A percentile compares a stretch with the other conserved stretches of the same genome.
Conservation (phyloP, 805 yeast genomes). For the Starmerella bacillaris region DNA sequence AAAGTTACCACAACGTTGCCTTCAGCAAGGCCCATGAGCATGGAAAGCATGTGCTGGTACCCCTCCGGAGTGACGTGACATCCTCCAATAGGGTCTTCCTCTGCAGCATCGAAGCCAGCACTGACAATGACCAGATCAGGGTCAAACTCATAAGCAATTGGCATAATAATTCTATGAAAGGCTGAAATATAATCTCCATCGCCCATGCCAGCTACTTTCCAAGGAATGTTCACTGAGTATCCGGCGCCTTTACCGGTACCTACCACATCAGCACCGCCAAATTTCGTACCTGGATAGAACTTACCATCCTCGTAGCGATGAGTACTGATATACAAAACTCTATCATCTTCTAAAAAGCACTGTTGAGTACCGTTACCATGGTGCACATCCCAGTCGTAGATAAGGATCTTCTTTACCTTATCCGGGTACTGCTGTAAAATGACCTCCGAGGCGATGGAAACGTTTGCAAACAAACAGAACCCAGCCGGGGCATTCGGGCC, state of each 20-base stretch:
- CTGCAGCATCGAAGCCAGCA: slow-evolving; percentile 97
- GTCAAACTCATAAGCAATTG: slow-evolving; percentile 69
- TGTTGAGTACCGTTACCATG: slow-evolving; percentile 98
- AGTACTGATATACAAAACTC: slow-evolving; percentile 76
- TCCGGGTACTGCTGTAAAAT: slow-evolving; percentile 74
- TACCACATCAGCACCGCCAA: slow-evolving; percentile 62
- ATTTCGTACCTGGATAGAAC: slow-evolving; percentile 81
- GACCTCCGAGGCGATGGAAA: slow-evolving; percentile 87
- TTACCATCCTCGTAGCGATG: slow-evolving; percentile 86
- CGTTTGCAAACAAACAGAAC: slow-evolving; percentile 86
- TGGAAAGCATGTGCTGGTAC: slow-evolving; percentile 89
- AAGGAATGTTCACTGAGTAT: slow-evolving; percentile 73
- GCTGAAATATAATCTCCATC: slow-evolving; percentile 94
- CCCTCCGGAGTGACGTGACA: slow-evolving; percentile 93
- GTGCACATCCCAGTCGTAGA: slow-evolving; percentile 96
- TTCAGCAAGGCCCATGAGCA: slow-evolving; percentile 67
- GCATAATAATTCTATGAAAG: slow-evolving; percentile 68
- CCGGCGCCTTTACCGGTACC: slow-evolving; percentile 86
- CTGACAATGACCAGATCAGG: slow-evolving; percentile 88
- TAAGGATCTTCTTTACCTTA: slow-evolving; percentile 61
- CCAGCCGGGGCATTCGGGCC: slow-evolving; percentile 97
- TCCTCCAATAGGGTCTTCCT: slow-evolving; percentile 91
- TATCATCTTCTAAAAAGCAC: slow-evolving; percentile 72
- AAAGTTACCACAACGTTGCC: slow-evolving; percentile 79
- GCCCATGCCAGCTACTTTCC: slow-evolving; percentile 81